phyloP scores from a whole-genome alignment of 2,329 filamentous ascomycete species.

The Lachnellula hyalina region DNA sequence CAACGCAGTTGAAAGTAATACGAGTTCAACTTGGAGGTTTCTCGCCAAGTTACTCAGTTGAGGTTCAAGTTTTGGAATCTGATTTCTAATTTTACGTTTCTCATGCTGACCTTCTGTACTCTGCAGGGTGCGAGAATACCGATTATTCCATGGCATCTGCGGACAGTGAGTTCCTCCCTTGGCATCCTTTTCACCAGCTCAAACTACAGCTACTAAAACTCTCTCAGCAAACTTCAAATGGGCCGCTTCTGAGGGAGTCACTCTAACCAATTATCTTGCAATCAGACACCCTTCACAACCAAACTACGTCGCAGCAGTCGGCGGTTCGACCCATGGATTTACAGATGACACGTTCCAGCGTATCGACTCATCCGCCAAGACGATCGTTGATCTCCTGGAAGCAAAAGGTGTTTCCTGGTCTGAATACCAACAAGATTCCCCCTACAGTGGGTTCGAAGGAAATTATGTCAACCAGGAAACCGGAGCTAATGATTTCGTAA shows the following conservation, averaged over 20 bases:
- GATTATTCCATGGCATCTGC: conserved; percentile 58
- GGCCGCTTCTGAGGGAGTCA: conserved; percentile 56
- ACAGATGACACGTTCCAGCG: conserved; percentile 58
- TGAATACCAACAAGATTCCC: conserved; percentile 71
- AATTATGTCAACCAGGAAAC: conserved; percentile 61
- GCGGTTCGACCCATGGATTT: conserved; percentile 66
- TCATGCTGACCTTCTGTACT: neutral
- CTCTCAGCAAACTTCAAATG: conserved; percentile 42
- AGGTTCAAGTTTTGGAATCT: neutral
- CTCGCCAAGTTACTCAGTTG: neutral
- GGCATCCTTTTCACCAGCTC: neutral
- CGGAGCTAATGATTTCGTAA: conserved; percentile 67
- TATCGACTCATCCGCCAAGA: conserved; percentile 52
- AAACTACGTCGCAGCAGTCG: conserved; percentile 66
- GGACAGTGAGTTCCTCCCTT: conserved; percentile 45
- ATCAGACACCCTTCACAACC: conserved; percentile 69
- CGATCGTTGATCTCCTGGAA: conserved; percentile 46
- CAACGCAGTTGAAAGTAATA: neutral
- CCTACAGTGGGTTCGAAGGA: conserved; percentile 67
- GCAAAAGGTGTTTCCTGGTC: conserved; percentile 49
- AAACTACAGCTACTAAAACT: neutral
- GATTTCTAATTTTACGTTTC: neutral
- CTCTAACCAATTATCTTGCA: conserved; percentile 53
- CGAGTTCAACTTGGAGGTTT: neutral
- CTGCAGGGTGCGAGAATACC: conserved; percentile 66